Base-by-base conservation (phyloP, 225 moss, liverwort and hornwort genomes). In the Pleurozium schreberi region DNA sequence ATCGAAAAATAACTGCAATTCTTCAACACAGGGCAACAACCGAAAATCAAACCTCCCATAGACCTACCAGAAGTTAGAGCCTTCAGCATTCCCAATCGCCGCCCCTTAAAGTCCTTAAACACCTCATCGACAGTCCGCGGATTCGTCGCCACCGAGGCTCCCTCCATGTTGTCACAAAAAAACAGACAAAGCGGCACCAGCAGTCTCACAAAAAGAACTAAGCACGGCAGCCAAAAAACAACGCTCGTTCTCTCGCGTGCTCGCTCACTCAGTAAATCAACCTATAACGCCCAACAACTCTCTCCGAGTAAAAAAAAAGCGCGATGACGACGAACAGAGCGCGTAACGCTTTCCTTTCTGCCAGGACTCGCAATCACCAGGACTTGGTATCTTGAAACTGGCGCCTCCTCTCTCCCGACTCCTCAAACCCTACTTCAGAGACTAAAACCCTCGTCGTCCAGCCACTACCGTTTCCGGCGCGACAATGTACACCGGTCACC, bases 41-140 rank as follows among this genome's bases (percentile, higher is more conserved):
- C 31, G 68, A 40, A 52, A 85, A 86, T 42, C 82, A 87, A 60
- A 38, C 83, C 84, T 67, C 75, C 38, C 53, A 75, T 62, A 80
- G 43, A 86, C 92, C 83, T 93, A 95, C 94, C 94, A 23, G 90
- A 78, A 27, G 94, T 95, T 36, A 95, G 92, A n/a, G 94, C 94
- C 92, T 95, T 95, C 90, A 95, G 93, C 94, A 95, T 95, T 92
- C 94, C 94, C 87, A 90, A 91, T 93, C 94, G 94, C 87, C 94
- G 94, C 70, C 94, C 94, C 80, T 93, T 95, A 62, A 93, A 95
- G 93, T 95, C 94, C 94, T 95, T 95, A 76, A 95, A 95, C 80
- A 95, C 94, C 80, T 95, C 94, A 73, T 95, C 94, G 65, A 95
- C 94, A 55, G 94, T 93, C 71, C 94, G 94, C 83, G 94, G 94